These are phyloP conservation scores for Nematodospora anomalae DNA, from an alignment of 1,139 yeast species.

Conservation along the genomic window DNA sequence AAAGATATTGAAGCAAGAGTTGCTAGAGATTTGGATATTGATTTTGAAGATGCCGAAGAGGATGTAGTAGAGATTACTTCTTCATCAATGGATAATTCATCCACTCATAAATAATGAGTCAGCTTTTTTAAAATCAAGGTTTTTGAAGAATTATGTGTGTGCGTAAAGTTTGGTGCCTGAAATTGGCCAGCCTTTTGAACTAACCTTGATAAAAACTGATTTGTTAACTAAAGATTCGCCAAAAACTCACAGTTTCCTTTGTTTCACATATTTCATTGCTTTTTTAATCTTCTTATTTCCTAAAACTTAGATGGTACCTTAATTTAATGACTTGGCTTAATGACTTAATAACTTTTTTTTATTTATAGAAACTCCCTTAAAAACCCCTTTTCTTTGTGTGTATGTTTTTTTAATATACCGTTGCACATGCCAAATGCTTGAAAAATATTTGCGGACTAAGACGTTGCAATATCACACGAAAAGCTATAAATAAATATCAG, in stretches of 20 bases:
- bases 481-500: too few species aligned
- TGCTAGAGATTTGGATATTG: slow-evolving; percentile 58
- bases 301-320: slow-evolving; percentile 5
- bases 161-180: slow-evolving; percentile 4
- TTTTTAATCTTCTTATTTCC: not conserved
- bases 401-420: slow-evolving; percentile 5
- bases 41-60: slow-evolving; percentile 38
- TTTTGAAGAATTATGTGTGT: slow-evolving; percentile 15
- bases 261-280: too few species aligned
- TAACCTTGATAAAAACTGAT: slow-evolving; percentile 6
- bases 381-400: slow-evolving; percentile 7
- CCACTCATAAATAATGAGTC: slow-evolving; percentile 7
- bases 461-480: too few species aligned
- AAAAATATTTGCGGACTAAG: too few species aligned
- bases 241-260: too few species aligned
- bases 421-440: too few species aligned
- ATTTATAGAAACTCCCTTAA: slow-evolving; percentile 14
- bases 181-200: slow-evolving; percentile 6
- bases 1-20: slow-evolving; percentile 59
- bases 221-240: too few species aligned
- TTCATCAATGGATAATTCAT: slow-evolving; percentile 12
- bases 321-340: slow-evolving; percentile 13
- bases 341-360: slow-evolving; percentile 9
- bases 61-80: slow-evolving; percentile 12
- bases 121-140: slow-evolving; percentile 1